These are phyloP conservation scores for Capsicum pubescens DNA, from an alignment of 257 asterid species.

Conservation along the genomic window DNA sequence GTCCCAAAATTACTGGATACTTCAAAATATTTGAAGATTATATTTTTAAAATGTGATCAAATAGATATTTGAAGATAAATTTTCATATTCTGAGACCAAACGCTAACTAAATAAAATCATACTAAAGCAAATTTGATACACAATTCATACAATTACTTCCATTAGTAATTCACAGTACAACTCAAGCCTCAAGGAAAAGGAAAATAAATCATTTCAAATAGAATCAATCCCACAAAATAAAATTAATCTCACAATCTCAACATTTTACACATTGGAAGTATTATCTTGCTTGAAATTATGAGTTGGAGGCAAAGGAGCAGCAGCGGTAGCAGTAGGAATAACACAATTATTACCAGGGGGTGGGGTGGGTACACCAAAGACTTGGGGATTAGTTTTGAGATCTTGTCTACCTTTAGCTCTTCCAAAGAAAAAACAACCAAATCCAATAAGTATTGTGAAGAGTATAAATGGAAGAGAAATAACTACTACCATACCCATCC, in stretches of 20 bases:
- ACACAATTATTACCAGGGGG: conserved; percentile 56
- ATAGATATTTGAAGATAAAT: too few species aligned
- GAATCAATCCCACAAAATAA: background rate
- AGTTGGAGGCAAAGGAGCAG: conserved; percentile 32
- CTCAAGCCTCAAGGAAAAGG: background rate
- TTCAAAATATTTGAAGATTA: too few species aligned
- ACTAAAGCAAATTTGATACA: background rate
- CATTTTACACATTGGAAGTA: conserved; percentile 45
- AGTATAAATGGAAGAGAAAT: conserved; percentile 76
- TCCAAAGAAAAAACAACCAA: conserved; percentile 83
- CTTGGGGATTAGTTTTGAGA: conserved; percentile 66
- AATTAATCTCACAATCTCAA: background rate
- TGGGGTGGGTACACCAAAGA: conserved; percentile 73
- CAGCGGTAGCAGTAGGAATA: background rate
- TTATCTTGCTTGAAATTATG: conserved; percentile 45
- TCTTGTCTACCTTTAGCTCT: conserved; percentile 84
- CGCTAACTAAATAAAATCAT: too few species aligned
- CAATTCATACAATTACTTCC: background rate
- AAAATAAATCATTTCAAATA: background rate
- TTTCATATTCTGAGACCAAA: too few species aligned
- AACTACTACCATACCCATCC: conserved; percentile 90
- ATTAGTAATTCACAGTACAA: background rate
- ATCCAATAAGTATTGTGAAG: conserved; percentile 70
- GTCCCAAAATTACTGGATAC: too few species aligned
- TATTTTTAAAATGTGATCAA: too few species aligned